These are phyloP conservation scores for Cercospora beticola DNA, from an alignment of 2,329 filamentous ascomycete genomes.

Conservation along the genomic window DNA sequence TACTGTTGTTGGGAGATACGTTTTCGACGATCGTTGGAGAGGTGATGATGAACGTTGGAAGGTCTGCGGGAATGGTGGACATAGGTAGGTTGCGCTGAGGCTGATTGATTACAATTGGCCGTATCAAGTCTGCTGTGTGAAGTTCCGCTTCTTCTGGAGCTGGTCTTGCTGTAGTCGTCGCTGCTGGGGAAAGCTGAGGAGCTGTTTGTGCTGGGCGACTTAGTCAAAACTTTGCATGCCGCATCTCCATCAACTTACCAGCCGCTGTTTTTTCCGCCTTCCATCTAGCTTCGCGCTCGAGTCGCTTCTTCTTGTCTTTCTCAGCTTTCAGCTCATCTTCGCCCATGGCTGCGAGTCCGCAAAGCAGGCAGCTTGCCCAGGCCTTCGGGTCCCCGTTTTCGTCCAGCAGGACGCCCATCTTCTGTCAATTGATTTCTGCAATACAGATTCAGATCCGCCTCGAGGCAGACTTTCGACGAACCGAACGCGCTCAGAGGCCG, in stretches of 20 bases:
- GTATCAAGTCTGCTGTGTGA: not conserved
- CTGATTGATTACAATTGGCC: not conserved
- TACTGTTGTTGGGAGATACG: not conserved
- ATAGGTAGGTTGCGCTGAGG: not conserved
- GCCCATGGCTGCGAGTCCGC: constrained; percentile 1
- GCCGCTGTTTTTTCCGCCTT: not conserved
- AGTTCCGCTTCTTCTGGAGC: not conserved
- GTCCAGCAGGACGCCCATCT: constrained; percentile 1
- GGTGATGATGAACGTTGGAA: not conserved
- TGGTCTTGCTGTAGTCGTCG: not conserved
- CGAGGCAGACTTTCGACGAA: not conserved
- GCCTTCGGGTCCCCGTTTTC: constrained; percentile 3
- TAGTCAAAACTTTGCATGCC: not conserved
- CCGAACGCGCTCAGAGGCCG: too few relatives aligned
- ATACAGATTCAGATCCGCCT: not conserved
- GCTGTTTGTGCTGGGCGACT: not conserved
- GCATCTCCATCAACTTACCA: not conserved
- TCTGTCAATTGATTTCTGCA: too few relatives aligned
- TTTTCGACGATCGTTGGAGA: not conserved
- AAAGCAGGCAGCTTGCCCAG: not conserved
- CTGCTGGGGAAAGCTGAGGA: not conserved
- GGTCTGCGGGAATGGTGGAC: not conserved
- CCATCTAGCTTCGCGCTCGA: not conserved
- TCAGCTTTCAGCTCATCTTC: not conserved
- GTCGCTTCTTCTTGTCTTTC: not conserved